phyloP scores from a whole-genome alignment of 1,284 basidiomycete species.

The Leccinum fallax region DNA sequence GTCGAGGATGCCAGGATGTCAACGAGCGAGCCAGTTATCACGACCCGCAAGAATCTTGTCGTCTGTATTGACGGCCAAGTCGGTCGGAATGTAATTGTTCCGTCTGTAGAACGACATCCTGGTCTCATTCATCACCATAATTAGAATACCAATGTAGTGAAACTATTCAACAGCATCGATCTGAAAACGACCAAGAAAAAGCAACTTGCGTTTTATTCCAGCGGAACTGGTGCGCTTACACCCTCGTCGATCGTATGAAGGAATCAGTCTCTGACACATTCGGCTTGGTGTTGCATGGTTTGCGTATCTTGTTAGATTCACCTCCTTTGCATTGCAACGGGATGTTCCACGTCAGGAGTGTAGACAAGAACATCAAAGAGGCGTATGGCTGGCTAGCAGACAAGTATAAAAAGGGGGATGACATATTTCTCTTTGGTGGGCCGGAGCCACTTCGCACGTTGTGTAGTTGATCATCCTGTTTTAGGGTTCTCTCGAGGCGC shows the following conservation, averaged over 20 bases:
- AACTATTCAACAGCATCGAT: background rate
- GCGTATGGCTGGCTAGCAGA: background rate
- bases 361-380: background rate
- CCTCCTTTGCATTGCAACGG: background rate
- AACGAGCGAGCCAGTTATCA: background rate
- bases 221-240: background rate
- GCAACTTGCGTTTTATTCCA: background rate
- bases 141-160: background rate
- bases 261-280: background rate
- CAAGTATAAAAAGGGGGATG: background rate
- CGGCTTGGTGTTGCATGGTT: background rate
- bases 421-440: background rate
- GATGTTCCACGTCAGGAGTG: background rate
- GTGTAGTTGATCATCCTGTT: background rate
- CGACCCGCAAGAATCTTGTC: background rate
- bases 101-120: background rate
- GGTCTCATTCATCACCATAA: background rate
- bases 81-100: background rate
- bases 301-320: background rate
- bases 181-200: background rate
- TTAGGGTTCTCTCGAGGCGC: background rate
- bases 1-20: background rate
- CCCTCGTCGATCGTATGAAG: background rate
- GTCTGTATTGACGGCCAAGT: background rate
- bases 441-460: background rate